Evolutionary conservation across 768 basidiomycete species (phyloP), one percentile per base, ranked within the genome.

Genomic region (Kwoniella dejecticola): DNA sequence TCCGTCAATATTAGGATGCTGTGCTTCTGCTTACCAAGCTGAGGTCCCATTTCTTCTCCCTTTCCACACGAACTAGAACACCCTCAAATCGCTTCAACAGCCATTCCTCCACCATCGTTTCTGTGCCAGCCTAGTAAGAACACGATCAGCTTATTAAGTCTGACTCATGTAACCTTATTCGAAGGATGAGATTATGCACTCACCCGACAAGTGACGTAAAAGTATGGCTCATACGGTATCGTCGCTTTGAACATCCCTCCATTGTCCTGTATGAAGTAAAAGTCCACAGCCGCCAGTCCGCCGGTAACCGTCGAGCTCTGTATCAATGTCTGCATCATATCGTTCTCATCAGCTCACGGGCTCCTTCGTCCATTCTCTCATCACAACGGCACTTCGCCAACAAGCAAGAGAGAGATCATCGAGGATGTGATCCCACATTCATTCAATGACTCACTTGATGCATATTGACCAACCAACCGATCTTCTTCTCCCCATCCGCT

Each of bases 401-500:
- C n/a, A n/a, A n/a, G n/a, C n/a, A n/a, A n/a, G n/a, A n/a, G n/a
- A n/a, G n/a, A n/a, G n/a, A n/a, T n/a, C n/a, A n/a, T n/a, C n/a
- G n/a, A n/a, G n/a, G n/a, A n/a, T n/a, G n/a, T n/a, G n/a, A n/a
- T n/a, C n/a, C n/a, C n/a, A n/a, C n/a, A n/a, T n/a, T n/a, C n/a
- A n/a, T n/a, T n/a, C n/a, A n/a, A n/a, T 33, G 17, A 83, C 89
- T 68, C 75, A 93, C 92, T 54, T 96, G 91, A 77, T 95, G 94
- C 95, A 99, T 98, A 75, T 98, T 98, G 64, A 99, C 87, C 74
- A 99, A 81, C 96, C 96, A 98, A 1, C 94, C 96, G 55, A 90
- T 89, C 74, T 82, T 86, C 70, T 81, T 81, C 2, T 82, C 80
- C 0, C 94, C 95, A 19, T 59, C 69, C n/a, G 71, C 75, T 40